These are phyloP conservation scores for Ligustrum vulgare DNA, from an alignment of 257 asterid genomes.

Conservation along the genomic window DNA sequence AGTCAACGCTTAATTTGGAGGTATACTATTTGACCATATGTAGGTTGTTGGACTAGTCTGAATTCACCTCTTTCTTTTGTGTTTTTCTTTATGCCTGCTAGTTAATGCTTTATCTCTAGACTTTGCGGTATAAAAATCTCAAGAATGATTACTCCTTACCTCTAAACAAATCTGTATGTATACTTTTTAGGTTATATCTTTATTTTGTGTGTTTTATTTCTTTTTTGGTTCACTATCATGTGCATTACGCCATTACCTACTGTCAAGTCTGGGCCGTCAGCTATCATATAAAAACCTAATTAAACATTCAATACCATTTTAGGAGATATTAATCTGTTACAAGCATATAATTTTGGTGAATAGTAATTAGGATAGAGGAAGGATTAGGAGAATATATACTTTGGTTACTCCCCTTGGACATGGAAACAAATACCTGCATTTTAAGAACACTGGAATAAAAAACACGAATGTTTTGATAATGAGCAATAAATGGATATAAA, in stretches of 20 bases:
- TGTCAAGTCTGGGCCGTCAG: not conserved
- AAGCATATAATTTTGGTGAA: not conserved
- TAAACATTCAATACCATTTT: not conserved
- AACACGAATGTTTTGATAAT: not conserved
- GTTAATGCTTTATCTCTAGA: slow-evolving; percentile 11
- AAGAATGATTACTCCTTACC: not conserved
- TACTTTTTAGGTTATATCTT: not conserved
- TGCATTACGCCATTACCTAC: not conserved
- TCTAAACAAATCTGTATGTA: not conserved
- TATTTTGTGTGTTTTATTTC: not conserved
- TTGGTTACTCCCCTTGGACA: not conserved
- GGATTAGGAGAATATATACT: not conserved
- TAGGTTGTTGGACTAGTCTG: slow-evolving; percentile 7
- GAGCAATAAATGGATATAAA: not conserved
- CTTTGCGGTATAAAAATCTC: not conserved
- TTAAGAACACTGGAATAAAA: not conserved
- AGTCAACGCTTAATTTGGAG: slow-evolving; percentile 96
- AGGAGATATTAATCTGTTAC: not conserved
- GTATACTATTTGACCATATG: slow-evolving; percentile 31
- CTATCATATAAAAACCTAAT: not conserved
- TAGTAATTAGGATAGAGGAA: slow-evolving; percentile 11
- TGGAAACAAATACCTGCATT: slow-evolving; percentile 10
- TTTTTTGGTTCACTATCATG: not conserved
- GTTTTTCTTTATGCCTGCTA: slow-evolving; percentile 11
- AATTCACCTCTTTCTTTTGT: slow-evolving; percentile 8